Base-by-base conservation (phyloP, 495 filamentous ascomycete genomes). In the Penicillium daleae region DNA sequence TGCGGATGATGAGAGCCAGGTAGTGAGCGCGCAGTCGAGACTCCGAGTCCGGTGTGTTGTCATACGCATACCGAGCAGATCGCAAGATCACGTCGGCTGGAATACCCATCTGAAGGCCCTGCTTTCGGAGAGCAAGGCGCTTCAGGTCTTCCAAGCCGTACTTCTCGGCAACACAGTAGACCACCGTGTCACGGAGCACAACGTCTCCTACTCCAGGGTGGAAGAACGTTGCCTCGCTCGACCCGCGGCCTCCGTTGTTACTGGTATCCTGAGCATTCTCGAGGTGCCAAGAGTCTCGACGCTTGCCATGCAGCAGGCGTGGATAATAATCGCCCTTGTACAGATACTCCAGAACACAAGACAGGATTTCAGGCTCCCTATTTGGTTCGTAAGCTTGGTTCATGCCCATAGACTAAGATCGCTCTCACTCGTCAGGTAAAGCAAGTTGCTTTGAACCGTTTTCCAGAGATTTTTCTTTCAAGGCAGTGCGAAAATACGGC, bases 1-100 rank as follows among this genome's bases (percentile, higher is more conserved):
- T 91, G 76, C 92, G 86, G 82, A 97, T 96, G 74, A 97, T 95
- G 76, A 96, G 87, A 70, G 92, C 91, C 72, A 97, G 86, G 82
- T 95, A 97, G 78, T 95, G 91, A 80, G 93, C 92, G 80, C 93
- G 93, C 65, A 97, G 88, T 68, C 87, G 86, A 67, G 87, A 91
- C 80, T 97, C 93, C 59, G 87, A 88, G 80, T 96, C 91, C 66
- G 92, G 92, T 58, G 93, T 96, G 85, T 96, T 87, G 73, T 90
- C 92, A 78, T 97, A 97, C 72, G 92, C 92, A 79, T 92, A 97
- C 70, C 92, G 91, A 64, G 92, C 92, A 73, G 89, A 92, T 74
- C 89, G 86, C 74, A 97, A 85, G 76, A 97, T 93, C 65, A 91
- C 91, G 74, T 87, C 88, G 74, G 92, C 88, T 66, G 92, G 86